Base-by-base conservation (phyloP, 2,329 filamentous ascomycete species). In the Penicillium rolfsii region DNA sequence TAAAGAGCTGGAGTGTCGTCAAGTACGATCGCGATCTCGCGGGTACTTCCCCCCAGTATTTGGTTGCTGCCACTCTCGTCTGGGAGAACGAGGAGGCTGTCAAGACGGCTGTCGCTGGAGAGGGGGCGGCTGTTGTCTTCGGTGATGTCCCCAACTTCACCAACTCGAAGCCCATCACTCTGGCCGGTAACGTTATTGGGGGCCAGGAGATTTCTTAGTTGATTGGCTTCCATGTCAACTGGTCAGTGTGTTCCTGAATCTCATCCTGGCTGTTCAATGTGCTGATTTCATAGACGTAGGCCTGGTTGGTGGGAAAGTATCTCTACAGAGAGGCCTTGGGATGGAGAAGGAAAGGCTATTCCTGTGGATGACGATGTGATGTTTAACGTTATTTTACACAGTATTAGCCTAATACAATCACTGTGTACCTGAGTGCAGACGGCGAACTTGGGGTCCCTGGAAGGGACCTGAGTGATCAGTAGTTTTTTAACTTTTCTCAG, bases 61-160 rank as follows among this genome's bases (percentile, higher is more conserved):
- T 64, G 45, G 60, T 70, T 30, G 52, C 58, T 12, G 63, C 62
- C 26, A 61, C 57, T 22, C 57, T 70, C 4, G 58, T 61, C 14
- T 70, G 58, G 54, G 65, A 70, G 55, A 68, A 60, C 28, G 52
- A 66, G 40, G 67, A 70, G 22, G 22, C 41, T n/a, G 1, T 58
- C 43, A 60, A 64, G 57, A 19, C 52, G 7, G 66, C 62, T 19
- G 38, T 62, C 12, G 24, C 58, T 30, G 45, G 54, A 22, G 54
- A 64, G 11, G 54, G 52, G 16, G 33, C 30, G 30, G 40, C 62
- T 11, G 40, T 14, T 24, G 46, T 70, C 36, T 68, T 70, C 19
- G 63, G 5, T 12, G 67, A 70, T 55, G 59, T 70, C 36, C 55
- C 66, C 52, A 70, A 70, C 58, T 70, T 70, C 62, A 70, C 66